These are phyloP conservation scores for Ophiostoma piceae DNA, from an alignment of 2,329 filamentous ascomycete genomes.

Conservation along the genomic window DNA sequence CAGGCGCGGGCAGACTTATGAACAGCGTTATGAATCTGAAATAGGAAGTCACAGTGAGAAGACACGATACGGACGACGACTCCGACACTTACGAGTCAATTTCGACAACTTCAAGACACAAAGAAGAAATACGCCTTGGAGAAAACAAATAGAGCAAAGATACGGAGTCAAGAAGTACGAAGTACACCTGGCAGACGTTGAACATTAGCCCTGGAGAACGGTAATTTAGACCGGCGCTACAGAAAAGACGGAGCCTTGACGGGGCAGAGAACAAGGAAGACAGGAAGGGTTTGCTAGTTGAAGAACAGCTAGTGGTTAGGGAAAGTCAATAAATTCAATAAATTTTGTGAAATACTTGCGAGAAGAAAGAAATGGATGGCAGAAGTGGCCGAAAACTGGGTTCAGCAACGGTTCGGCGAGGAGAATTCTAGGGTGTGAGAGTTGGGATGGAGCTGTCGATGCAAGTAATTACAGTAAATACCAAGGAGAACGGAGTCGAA, in stretches of 20 bases:
- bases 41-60: neutral
- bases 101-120: neutral
- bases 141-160: too few species aligned
- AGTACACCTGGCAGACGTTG: neutral
- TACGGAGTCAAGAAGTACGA: too few species aligned
- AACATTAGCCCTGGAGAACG: constrained; percentile 5
- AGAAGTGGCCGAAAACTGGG: neutral
- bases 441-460: neutral
- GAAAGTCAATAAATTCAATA: neutral
- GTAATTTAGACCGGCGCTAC: constrained; percentile 7
- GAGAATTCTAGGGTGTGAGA: constrained; percentile 7
- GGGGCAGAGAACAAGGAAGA: constrained; percentile 8
- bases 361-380: neutral
- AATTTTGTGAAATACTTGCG: neutral
- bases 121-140: neutral
- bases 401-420: constrained; percentile 11
- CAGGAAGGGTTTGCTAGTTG: neutral
- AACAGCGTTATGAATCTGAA: too few species aligned
- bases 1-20: neutral
- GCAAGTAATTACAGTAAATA: neutral
- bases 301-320: neutral
- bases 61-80: neutral
- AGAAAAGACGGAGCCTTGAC: constrained; percentile 7
- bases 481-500: neutral
- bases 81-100: neutral